A percentile compares a stretch with the other conserved stretches of the same genome.
These are phyloP conservation scores for Hypoxylon rubiginosum DNA, from an alignment of 2,329 filamentous ascomycete species.

Conservation along the genomic window DNA sequence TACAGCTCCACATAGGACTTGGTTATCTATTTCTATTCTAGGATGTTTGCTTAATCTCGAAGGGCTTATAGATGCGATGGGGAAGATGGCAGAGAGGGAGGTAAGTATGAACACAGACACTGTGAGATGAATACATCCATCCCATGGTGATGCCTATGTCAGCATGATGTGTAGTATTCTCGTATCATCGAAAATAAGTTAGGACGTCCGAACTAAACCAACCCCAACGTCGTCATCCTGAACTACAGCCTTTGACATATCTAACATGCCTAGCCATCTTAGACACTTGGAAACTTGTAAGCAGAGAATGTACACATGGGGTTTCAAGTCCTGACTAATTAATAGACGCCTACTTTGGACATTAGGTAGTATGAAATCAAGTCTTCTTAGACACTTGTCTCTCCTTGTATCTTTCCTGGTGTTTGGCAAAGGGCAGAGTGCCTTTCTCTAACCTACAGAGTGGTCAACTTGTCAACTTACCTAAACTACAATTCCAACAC, in stretches of 20 bases:
- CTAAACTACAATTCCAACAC: not conserved
- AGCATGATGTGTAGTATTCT: not conserved
- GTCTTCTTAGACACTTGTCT: not conserved
- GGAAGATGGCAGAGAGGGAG: not conserved
- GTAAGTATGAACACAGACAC: not conserved
- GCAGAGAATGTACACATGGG: not conserved
- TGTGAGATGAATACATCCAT: not conserved
- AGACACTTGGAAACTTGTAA: not conserved
- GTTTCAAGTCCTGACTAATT: not conserved
- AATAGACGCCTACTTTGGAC: not conserved
- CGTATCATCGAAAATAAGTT: not conserved
- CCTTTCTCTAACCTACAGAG: not conserved
- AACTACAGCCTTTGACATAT: not conserved
- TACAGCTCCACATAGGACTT: not conserved
- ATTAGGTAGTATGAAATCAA: not conserved
- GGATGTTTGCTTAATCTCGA: too few relatives aligned
- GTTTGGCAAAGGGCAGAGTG: not conserved
- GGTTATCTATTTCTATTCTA: too few relatives aligned
- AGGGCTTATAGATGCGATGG: too few relatives aligned
- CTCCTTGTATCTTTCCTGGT: not conserved
- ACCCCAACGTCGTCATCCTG: not conserved
- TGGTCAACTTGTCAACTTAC: not conserved
- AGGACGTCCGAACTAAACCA: not conserved
- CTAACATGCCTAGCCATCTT: not conserved
- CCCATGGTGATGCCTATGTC: not conserved